Percentiles rank a stretch among this genome's conserved stretches.
Conservation (phyloP, 345 rosid genomes). For the Gossypioides kirkii region DNA sequence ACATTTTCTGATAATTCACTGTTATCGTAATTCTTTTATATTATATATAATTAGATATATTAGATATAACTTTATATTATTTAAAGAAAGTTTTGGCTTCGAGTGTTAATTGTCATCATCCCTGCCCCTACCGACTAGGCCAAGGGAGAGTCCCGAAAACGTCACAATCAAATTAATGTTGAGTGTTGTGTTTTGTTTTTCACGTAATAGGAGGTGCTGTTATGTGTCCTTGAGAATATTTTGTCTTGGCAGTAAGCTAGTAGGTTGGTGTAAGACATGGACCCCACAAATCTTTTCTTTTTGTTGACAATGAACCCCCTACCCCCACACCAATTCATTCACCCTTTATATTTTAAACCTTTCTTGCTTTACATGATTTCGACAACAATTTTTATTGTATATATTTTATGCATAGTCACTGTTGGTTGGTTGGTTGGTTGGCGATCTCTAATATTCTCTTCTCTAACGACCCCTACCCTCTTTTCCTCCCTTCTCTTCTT, state of each 20-base stretch:
- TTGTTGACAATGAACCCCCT: conserved; percentile 21
- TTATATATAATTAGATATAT: no score
- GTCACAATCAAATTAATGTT: conserved; percentile 10
- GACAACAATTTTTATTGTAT: not conserved
- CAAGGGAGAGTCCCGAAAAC: conserved; percentile 4
- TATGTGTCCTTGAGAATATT: conserved; percentile 29
- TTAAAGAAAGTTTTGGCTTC: not conserved
- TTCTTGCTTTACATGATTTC: conserved; percentile 6
- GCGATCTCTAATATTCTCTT: not conserved
- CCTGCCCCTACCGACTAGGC: conserved; percentile 14
- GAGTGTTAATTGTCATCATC: not conserved
- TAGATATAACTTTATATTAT: no score
- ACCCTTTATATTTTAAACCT: not conserved
- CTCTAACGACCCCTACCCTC: not conserved
- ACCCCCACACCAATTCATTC: conserved; percentile 19
- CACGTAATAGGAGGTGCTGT: conserved; percentile 17
- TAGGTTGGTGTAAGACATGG: conserved; percentile 13
- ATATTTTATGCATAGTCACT: not conserved
- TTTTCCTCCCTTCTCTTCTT: not conserved
- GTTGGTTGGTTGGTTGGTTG: not conserved
- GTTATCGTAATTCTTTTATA: no score
- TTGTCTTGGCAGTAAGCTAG: conserved; percentile 18
- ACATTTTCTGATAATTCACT: no score
- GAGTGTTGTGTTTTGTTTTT: conserved; percentile 23
- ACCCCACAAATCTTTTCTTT: conserved; percentile 31